These are phyloP conservation scores for Akebia trifoliata DNA, from an alignment of 164 flowering plant genomes.

Conservation along the genomic window DNA sequence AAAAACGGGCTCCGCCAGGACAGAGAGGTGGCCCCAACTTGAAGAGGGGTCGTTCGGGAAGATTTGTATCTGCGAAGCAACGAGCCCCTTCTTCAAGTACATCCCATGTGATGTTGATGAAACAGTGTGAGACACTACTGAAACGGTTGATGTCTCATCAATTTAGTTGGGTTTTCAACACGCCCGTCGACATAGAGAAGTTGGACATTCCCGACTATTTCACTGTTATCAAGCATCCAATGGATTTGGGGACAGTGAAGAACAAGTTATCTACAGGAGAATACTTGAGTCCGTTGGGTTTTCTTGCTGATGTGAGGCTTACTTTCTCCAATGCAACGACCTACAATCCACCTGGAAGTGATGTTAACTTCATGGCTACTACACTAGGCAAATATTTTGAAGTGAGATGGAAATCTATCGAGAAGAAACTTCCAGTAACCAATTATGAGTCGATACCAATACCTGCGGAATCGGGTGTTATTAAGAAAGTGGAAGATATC, in stretches of 20 bases:
- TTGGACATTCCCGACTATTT: conserved; percentile 78
- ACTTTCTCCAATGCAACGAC: conserved; percentile 79
- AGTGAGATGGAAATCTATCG: conserved; percentile 67
- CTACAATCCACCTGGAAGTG: conserved; percentile 70
- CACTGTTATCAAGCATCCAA: conserved; percentile 68
- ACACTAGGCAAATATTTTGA: conserved; percentile 61
- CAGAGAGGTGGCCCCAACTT: conserved; percentile 27
- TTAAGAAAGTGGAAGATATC: conserved; percentile 26
- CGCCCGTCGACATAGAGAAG: conserved; percentile 65
- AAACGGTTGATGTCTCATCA: conserved; percentile 53
- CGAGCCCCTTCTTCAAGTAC: conserved; percentile 6
- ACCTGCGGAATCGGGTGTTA: conserved; percentile 23
- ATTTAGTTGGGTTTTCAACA: conserved; percentile 53
- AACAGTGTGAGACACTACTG: conserved; percentile 56
- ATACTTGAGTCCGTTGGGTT: conserved; percentile 49
- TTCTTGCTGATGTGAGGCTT: conserved; percentile 74
- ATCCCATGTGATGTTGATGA: conserved; percentile 33
- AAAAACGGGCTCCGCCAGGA: conserved; percentile 31
- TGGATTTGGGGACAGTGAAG: conserved; percentile 81
- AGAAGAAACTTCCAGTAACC: conserved; percentile 43
- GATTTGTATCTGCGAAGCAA: conserved; percentile 20
- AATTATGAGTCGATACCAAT: conserved; percentile 12
- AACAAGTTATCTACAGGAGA: conserved; percentile 39
- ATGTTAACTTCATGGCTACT: conserved; percentile 64
- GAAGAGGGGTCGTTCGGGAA: conserved; percentile 31